Evolutionary conservation across 257 asterid genomes (phyloP).

Genomic region (Capsicum pubescens): DNA sequence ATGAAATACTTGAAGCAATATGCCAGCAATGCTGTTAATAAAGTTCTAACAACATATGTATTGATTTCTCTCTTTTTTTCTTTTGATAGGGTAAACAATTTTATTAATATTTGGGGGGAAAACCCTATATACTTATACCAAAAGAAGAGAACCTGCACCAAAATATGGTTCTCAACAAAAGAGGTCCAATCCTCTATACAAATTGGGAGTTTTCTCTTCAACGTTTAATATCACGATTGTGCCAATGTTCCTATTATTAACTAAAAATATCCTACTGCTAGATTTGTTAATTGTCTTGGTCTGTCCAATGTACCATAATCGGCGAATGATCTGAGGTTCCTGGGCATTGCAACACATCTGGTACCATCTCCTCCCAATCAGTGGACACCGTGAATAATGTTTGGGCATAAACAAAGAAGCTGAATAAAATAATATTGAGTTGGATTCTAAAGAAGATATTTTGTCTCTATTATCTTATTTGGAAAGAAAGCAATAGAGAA

Average conservation of each 20-base stretch:
- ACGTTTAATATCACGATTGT: neutral
- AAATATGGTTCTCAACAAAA: too few species aligned
- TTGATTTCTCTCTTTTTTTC: neutral
- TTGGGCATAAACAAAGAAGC: neutral
- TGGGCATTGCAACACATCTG: neutral
- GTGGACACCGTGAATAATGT: neutral
- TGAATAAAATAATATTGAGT: neutral
- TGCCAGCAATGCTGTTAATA: neutral
- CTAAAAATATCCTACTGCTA: neutral
- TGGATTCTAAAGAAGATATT: constrained; percentile 1
- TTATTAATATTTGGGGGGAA: too few species aligned
- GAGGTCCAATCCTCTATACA: too few species aligned
- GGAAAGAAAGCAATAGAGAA: neutral
- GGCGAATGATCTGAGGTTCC: neutral
- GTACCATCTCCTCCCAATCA: neutral
- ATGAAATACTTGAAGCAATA: constrained; percentile 3
- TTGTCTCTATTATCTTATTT: neutral
- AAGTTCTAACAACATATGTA: neutral
- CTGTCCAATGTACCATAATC: neutral
- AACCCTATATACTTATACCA: too few species aligned
- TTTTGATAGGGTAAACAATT: too few species aligned
- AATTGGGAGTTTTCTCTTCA: neutral
- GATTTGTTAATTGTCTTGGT: neutral
- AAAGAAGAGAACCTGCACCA: too few species aligned
- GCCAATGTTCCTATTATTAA: neutral